phyloP scores from a whole-genome alignment of 164 flowering plant species.

The Taxillus chinensis region DNA sequence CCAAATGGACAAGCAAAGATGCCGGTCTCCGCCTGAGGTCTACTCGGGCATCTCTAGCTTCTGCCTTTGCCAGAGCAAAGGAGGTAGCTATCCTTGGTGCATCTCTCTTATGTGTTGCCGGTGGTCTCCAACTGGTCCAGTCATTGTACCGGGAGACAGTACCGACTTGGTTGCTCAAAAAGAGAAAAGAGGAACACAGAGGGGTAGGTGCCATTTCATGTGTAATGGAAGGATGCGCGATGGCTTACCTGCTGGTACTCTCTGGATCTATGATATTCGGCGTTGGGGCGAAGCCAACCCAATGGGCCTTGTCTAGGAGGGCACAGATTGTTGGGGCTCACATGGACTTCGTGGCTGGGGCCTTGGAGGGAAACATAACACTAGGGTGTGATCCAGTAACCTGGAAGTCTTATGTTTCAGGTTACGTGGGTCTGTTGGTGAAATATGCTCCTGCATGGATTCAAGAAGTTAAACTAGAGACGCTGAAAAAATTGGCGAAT shows the following conservation, averaged over 20 bases:
- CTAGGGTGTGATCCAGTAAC: constrained; percentile 63
- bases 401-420: constrained; percentile 74
- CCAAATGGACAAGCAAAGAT: constrained; percentile 26
- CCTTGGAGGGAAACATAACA: constrained; percentile 63
- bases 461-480: constrained; percentile 41
- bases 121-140: constrained; percentile 55
- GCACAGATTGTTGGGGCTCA: constrained; percentile 39
- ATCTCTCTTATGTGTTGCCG: constrained; percentile 56
- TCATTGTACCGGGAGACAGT: constrained; percentile 50
- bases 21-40: constrained; percentile 32
- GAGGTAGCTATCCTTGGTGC: constrained; percentile 74
- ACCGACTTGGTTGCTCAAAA: constrained; percentile 76
- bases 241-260: constrained; percentile 55
- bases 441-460: constrained; percentile 62
- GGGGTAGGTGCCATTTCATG: constrained; percentile 29
- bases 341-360: constrained; percentile 64
- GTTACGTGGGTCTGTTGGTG: constrained; percentile 61
- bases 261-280: constrained; percentile 68
- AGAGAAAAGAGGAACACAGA: constrained; percentile 19
- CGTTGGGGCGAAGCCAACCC: constrained; percentile 15
- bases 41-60: constrained; percentile 47
- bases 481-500: constrained; percentile 46
- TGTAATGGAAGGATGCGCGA: constrained; percentile 59
- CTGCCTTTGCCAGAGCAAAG: constrained; percentile 44
- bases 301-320: constrained; percentile 26